Evolutionary conservation across 148 eudicot species (phyloP).

Genomic region (Camellia granthamiana): DNA sequence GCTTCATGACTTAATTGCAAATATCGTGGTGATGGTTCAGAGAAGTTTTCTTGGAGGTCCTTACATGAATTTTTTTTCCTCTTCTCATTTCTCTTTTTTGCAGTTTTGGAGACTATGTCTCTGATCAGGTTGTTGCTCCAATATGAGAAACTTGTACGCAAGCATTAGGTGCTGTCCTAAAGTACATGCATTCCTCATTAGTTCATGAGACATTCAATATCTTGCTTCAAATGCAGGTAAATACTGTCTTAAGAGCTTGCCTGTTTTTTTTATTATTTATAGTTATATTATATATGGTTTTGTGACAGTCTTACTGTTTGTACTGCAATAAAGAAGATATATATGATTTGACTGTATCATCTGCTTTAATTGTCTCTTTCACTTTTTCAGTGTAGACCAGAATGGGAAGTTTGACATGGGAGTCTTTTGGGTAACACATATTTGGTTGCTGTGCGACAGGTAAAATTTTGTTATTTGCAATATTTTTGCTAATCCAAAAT

Average conservation of each 20-base stretch:
- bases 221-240: constrained; percentile 87
- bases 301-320: not conserved
- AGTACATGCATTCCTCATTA: constrained; percentile 78
- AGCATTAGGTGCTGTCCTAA: constrained; percentile 92
- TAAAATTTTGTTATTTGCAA: constrained; percentile 3
- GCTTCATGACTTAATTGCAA: not conserved
- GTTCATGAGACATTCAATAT: constrained; percentile 84
- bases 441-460: constrained; percentile 85
- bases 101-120: constrained; percentile 95
- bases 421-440: constrained; percentile 93
- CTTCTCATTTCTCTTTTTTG: constrained; percentile 4
- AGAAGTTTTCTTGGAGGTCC: not conserved
- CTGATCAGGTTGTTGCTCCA: constrained; percentile 99
- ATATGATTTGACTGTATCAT: constrained; percentile 9
- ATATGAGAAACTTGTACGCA: constrained; percentile 99
- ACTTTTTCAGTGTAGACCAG: constrained; percentile 72
- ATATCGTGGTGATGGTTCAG: not conserved
- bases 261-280: not conserved
- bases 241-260: not conserved
- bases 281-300: not conserved
- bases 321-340: not conserved
- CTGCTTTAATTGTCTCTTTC: constrained; percentile 20
- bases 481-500: not conserved
- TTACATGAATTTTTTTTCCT: not conserved
- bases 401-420: constrained; percentile 99